phyloP scores from a whole-genome alignment of 371 early-diverging fungal genomes.

The Apophysomyces sp. region DNA sequence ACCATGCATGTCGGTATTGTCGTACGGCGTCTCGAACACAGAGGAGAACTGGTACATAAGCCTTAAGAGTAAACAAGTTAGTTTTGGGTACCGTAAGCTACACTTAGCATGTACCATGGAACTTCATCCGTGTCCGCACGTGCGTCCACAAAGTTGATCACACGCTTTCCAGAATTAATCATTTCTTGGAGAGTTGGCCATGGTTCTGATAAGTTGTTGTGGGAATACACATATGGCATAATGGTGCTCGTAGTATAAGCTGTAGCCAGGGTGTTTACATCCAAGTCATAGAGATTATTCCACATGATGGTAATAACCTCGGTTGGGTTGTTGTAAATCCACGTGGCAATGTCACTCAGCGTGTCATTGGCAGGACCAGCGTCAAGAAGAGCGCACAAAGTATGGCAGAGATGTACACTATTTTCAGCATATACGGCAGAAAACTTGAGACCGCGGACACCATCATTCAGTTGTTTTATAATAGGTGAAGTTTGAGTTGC shows the following conservation, averaged over 20 bases:
- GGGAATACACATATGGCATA: conserved; percentile 47
- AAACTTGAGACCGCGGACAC: conserved; percentile 72
- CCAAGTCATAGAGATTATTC: conserved; percentile 61
- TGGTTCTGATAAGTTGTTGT: conserved; percentile 1
- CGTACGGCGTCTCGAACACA: conserved; percentile 59
- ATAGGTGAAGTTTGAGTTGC: conserved; percentile 65
- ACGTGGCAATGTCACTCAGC: conserved; percentile 49
- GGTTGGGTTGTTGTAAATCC: conserved; percentile 56
- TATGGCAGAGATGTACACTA: conserved; percentile 66
- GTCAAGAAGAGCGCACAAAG: conserved; percentile 58
- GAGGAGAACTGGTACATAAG: conserved; percentile 49
- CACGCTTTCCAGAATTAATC: conserved; percentile 57
- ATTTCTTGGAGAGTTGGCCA: conserved; percentile 75
- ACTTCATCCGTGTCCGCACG: conserved; percentile 41
- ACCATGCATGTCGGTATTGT: conserved; percentile 19
- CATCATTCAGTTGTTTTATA: conserved; percentile 61
- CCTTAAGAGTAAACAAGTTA: conserved; percentile 18
- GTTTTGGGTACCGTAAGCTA: no score
- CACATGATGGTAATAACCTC: conserved; percentile 75
- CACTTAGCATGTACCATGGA: no score
- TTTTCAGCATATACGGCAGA: conserved; percentile 61
- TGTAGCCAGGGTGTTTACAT: conserved; percentile 34
- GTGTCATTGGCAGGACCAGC: conserved; percentile 51
- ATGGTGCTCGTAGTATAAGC: conserved; percentile 55
- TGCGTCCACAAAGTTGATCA: conserved; percentile 68